Evolutionary conservation across 495 filamentous ascomycete species (phyloP), one percentile per base, ranked within the genome.

Genomic region (Xylaria telfairii): DNA sequence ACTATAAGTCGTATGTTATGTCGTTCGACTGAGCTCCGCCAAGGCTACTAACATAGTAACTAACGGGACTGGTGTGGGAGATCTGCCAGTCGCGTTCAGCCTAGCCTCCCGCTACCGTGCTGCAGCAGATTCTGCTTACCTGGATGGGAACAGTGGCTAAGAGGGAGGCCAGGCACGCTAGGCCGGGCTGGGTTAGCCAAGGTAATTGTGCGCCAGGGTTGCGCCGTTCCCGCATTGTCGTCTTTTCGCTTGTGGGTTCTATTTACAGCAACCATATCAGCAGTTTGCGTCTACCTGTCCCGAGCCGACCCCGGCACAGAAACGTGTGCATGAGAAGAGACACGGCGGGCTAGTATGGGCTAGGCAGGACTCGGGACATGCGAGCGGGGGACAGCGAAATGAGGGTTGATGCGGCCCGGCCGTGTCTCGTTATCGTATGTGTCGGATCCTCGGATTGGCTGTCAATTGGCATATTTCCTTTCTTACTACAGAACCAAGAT

Each of bases 1-100:
- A 67, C 65, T 67, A 54, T 44, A 8, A 41, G 21, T 67, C 65
- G 65, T 67, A 67, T 67, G 65, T 67, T 67, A 39, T 65, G 65
- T 67, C 65, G 65, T 67, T 59, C 65, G 65, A 67, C 65, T 59
- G 34, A 12, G 34, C 21, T 42, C n/a, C 10, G 59, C 59, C 59
- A 62, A 62, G 59, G 21, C 15, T 37, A 41, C 59, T 42, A 62
- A 62, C 24, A 42, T 42, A 62, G 34, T 62, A 62, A 62, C 34
- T 32, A 42, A 26, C 37, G 59, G 59, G 34, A 44, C 56, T 37
- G 32, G 10, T 10, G n/a, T 34, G 32, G 30, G 10, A 59, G 32
- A 59, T 34, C 56, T 30, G 17, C 56, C 24, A 59, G 32, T 59
- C 21, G 32, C 56, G 32, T 59, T 10, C 17, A 39, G 56, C 7